Conservation (phyloP, 169 alveolate genomes). For the Cryptosporidium canis region DNA sequence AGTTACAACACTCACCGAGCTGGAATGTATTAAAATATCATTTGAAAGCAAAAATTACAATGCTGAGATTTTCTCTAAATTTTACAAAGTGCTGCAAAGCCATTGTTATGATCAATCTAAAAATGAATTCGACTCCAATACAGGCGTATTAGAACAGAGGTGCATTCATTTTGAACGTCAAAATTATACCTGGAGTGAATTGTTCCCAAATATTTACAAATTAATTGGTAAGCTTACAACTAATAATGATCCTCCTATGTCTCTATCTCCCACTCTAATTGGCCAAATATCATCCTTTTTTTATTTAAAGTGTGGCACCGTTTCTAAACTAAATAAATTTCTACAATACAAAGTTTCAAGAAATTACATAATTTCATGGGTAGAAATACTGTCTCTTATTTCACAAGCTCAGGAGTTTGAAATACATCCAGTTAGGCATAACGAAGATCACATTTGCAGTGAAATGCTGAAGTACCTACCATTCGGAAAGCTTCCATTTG, state of each 20-base stretch:
- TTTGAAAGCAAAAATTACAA: background rate
- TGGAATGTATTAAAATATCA: slow-evolving; percentile 73
- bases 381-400: slow-evolving; percentile 78
- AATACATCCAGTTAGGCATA: slow-evolving; percentile 93
- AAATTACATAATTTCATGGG: slow-evolving; percentile 75
- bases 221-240: background rate
- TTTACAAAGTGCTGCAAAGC: background rate
- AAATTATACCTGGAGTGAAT: background rate
- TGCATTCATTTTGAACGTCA: background rate
- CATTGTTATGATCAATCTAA: slow-evolving; percentile 44
- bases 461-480: slow-evolving; percentile 87
- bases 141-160: slow-evolving; percentile 14
- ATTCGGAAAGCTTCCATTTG: slow-evolving; percentile 85
- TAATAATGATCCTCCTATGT: background rate
- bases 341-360: slow-evolving; percentile 53
- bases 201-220: background rate
- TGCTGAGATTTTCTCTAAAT: background rate
- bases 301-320: slow-evolving; percentile 76
- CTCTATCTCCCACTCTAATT: slow-evolving; percentile 73
- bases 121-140: slow-evolving; percentile 54
- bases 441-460: slow-evolving; percentile 92
- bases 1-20: slow-evolving; percentile 32
- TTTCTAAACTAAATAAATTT: slow-evolving; percentile 51
- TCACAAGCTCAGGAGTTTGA: slow-evolving; percentile 89
- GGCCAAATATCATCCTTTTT: slow-evolving; percentile 78